Evolutionary conservation across 2,329 filamentous ascomycete genomes (phyloP), one percentile per base, ranked within the genome.

Genomic region (Ophiostoma novo-ulmi): DNA sequence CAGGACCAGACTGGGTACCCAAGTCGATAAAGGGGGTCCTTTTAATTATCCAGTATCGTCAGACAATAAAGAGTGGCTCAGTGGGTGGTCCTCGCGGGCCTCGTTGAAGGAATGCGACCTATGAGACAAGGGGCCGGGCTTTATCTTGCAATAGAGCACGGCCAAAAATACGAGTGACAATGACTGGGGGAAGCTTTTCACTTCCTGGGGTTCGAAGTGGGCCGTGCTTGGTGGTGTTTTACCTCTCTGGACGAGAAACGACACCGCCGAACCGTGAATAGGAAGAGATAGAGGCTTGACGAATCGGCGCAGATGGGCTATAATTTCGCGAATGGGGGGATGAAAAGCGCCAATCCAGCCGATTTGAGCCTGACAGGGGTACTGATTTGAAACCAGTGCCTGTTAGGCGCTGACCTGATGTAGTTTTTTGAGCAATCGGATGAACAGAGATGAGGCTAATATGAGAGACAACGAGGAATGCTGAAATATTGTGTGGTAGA

Each of bases 281-380:
- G 44, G 17, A 48, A 48, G 44, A 20, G 44, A 48, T 7, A 20
- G 7, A 48, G 44, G 8, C 44, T 48, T 20, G 44, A 48, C 44
- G 17, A 44, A 63, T 41, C n/a, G 14, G 52, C n/a, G 35, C 8
- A 52, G 66, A 52, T 70, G 74, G 73, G 69, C 52, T 71, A 76
- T 74, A 78, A 78, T 78, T 77, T 78, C 76, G 75, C 75, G 73
- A 72, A 70, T 72, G 74, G 71, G 38, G 68, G 75, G 76, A 74
- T 65, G 75, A 69, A 71, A 73, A 71, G 44, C 68, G 74, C 68
- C 68, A 71, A 69, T 69, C 69, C 65, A 67, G 58, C 39, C 44
- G 67, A 58, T 64, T 68, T 10, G n/a, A 58, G 5, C 5, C 5
- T 58, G 22, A 10, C 52, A 58, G 52, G 52, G 52, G 52, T 58